A percentile compares a stretch with the other conserved stretches of the same genome.
Conservation (phyloP, 2,329 filamentous ascomycete species). For the Fusarium temperatum region DNA sequence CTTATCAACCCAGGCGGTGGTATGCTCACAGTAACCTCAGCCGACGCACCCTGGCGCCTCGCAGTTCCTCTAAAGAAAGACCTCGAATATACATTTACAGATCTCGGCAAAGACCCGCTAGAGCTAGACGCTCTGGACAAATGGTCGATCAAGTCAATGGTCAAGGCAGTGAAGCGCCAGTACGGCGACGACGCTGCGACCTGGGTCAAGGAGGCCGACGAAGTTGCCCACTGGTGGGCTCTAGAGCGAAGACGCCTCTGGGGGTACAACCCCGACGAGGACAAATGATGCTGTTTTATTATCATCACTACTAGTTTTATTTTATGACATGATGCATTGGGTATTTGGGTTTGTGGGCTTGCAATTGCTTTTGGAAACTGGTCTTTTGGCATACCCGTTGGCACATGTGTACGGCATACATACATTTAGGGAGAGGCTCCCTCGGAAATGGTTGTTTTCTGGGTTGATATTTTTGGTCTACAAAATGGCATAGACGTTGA, state of each 20-base stretch:
- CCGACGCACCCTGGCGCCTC: conserved; percentile 45
- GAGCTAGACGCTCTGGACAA: conserved; percentile 40
- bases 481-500: conserved; percentile 18
- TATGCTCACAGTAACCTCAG: conserved; percentile 45
- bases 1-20: conserved; percentile 47
- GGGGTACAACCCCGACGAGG: conserved; percentile 28
- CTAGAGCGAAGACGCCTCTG: conserved; percentile 34
- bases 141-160: conserved; percentile 39
- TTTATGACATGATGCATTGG: conserved; percentile 32
- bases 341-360: conserved; percentile 16
- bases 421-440: conserved; percentile 25
- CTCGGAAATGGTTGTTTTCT: conserved; percentile 15
- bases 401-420: conserved; percentile 29
- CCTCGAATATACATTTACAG: conserved; percentile 47
- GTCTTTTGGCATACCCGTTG: conserved; percentile 17
- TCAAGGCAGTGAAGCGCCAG: conserved; percentile 37
- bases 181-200: conserved; percentile 37
- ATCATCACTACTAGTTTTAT: conserved; percentile 1
- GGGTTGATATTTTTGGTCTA: not conserved
- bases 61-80: conserved; percentile 45
- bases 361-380: conserved; percentile 8
- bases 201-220: conserved; percentile 40
- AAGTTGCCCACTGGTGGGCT: conserved; percentile 35
- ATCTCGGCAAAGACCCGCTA: conserved; percentile 41
- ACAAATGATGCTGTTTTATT: conserved; percentile 4